A percentile compares a stretch with the other conserved stretches of the same genome.
phyloP scores from a whole-genome alignment of 1,284 basidiomycete species.

The Ceratobasidium sp. region DNA sequence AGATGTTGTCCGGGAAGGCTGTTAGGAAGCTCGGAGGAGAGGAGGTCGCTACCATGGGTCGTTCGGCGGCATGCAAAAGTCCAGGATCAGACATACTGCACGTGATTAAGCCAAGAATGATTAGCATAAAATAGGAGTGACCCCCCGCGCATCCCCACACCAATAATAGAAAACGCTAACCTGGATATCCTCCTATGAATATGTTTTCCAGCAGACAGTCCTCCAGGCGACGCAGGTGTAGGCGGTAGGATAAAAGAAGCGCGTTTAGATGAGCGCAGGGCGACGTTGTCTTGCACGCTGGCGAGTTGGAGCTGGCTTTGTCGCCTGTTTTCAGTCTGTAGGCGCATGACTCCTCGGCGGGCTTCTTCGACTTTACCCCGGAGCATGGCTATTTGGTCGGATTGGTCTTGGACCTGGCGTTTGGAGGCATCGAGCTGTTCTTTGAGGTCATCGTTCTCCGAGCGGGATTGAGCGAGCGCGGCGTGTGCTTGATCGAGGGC shows the following conservation, averaged over 20 bases:
- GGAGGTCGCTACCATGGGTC: neutral
- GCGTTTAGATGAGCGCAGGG: conserved; percentile 67
- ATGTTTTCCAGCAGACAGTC: conserved; percentile 58
- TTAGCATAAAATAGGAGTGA: conserved; percentile 40
- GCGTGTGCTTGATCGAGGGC: conserved; percentile 22
- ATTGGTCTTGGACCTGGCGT: conserved; percentile 21
- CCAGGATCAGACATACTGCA: conserved; percentile 46
- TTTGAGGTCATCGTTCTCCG: conserved; percentile 32
- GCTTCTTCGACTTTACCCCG: conserved; percentile 91
- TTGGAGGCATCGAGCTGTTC: conserved; percentile 25
- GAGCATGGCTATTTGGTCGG: conserved; percentile 68
- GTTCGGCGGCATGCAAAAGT: too few species aligned
- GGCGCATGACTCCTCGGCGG: conserved; percentile 87
- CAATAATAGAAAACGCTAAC: conserved; percentile 3
- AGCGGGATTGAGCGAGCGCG: conserved; percentile 1
- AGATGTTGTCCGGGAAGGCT: conserved; percentile 21
- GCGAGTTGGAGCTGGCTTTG: conserved; percentile 62
- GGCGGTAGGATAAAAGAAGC: conserved; percentile 64
- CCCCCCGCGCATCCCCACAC: neutral
- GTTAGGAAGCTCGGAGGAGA: conserved; percentile 33
- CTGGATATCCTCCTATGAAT: conserved; percentile 69
- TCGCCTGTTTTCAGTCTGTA: conserved; percentile 83
- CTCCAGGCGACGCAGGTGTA: conserved; percentile 64
- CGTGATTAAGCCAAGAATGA: conserved; percentile 19
- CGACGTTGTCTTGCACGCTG: conserved; percentile 50